These are phyloP conservation scores for Salix purpurea DNA, from an alignment of 345 rosid genomes.

Conservation along the genomic window DNA sequence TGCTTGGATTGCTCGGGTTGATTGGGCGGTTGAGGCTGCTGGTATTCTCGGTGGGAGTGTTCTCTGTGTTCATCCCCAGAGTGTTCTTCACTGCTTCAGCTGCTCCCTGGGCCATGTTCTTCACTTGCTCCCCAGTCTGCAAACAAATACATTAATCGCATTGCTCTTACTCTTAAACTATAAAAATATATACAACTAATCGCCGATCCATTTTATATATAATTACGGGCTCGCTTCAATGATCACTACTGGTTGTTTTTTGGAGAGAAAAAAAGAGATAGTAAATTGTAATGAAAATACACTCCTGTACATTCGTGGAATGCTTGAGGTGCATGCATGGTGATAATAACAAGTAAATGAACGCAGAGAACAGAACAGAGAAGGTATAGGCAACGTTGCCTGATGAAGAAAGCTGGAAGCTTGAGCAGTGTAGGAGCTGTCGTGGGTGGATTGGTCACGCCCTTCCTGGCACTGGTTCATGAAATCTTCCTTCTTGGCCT, in stretches of 20 bases:
- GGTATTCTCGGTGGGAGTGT: neutral
- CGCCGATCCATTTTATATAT: neutral
- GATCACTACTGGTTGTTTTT: too few species aligned
- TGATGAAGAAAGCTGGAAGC: constrained; percentile 26
- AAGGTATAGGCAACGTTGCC: neutral
- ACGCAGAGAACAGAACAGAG: neutral
- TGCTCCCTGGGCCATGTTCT: constrained; percentile 32
- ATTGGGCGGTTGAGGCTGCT: neutral
- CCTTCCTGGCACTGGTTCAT: neutral
- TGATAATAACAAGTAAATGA: neutral
- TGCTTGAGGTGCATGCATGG: too few species aligned
- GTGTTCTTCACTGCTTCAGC: constrained; percentile 32
- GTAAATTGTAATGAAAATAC: too few species aligned
- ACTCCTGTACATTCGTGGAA: too few species aligned
- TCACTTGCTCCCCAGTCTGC: constrained; percentile 31
- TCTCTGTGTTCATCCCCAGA: constrained; percentile 18
- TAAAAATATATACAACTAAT: neutral
- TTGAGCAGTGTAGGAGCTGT: constrained; percentile 5
- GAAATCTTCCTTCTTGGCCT: constrained; percentile 8
- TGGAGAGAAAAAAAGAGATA: too few species aligned
- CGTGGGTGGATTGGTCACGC: neutral
- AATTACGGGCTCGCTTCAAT: neutral
- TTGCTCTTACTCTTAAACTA: neutral
- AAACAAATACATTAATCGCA: neutral
- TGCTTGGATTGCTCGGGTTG: neutral